phyloP scores from a whole-genome alignment of 2,329 filamentous ascomycete genomes.

The Botrytis pseudocinerea region DNA sequence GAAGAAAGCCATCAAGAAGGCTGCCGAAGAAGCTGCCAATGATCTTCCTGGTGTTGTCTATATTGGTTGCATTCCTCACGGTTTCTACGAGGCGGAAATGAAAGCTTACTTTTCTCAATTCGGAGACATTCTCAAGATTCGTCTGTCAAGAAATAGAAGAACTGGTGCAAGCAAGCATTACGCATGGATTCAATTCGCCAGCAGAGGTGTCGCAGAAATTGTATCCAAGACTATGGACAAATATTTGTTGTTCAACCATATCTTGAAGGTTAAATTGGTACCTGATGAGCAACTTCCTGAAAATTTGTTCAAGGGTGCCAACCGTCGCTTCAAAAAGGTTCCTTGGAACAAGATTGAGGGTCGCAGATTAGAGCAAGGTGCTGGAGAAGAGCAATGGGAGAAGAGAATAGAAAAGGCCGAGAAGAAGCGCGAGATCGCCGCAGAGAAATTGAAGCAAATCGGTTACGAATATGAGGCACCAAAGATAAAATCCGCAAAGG shows the following conservation, averaged over 20 bases:
- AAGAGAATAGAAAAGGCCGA: constrained; percentile 73
- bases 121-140: constrained; percentile 72
- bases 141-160: constrained; percentile 87
- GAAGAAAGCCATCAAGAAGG: constrained; percentile 51
- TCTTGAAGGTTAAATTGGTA: constrained; percentile 83
- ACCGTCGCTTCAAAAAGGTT: constrained; percentile 83
- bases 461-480: constrained; percentile 84
- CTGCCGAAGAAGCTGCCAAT: constrained; percentile 44
- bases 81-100: constrained; percentile 98
- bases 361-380: constrained; percentile 69
- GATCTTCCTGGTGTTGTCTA: constrained; percentile 78
- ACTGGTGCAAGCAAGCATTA: constrained; percentile 92
- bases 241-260: constrained; percentile 92
- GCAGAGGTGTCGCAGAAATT: constrained; percentile 79
- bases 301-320: constrained; percentile 85
- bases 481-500: constrained; percentile 63
- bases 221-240: constrained; percentile 97
- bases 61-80: constrained; percentile 85
- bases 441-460: constrained; percentile 72
- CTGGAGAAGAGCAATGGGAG: constrained; percentile 75
- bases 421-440: constrained; percentile 66
- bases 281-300: constrained; percentile 75
- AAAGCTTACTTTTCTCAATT: constrained; percentile 92
- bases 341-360: constrained; percentile 88
- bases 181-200: constrained; percentile 87